Evolutionary conservation across 148 eudicot species (phyloP), one percentile per base, ranked within the genome.

Genomic region (Vaccinium darrowii): DNA sequence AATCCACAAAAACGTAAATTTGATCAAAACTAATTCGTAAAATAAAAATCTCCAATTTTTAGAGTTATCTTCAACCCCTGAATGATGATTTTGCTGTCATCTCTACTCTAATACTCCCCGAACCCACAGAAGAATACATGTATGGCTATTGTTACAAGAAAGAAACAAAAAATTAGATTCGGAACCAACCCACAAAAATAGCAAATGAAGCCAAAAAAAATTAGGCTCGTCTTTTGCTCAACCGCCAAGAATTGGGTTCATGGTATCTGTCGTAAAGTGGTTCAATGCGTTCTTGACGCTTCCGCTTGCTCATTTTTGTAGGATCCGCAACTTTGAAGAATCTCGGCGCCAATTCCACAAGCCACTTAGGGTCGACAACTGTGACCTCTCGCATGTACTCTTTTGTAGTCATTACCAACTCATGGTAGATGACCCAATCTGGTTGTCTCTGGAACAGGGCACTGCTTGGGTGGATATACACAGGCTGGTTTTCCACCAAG

Each of bases 401-500:
- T 73, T 96, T 96, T 5, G 99, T 94, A 0, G 99, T 96, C 99
- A 96, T 96, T 16, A 96, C 98, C 82, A 96, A 83, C 87, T 96
- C 99, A 51, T 96, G 98, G 90, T 96, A 96, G 65, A 96, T 94
- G 16, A 96, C 97, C 99, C 99, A 96, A 58, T 94, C 97, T 11
- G 98, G 98, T 65, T 96, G 99, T 74, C 95, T 91, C 88, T 96
- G 99, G 83, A 96, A 96, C n/a, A 94, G 88, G 60, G 98, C 98
- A 74, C 47, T 43, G 47, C 47, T 43, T 43, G 47, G 47, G 47
- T 43, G 47, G 47, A 43, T 43, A 43, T 43, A 43, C 47, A 43
- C 47, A 43, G 47, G 47, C 47, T 43, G 47, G 47, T 43, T 43
- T 43, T 43, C 47, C 47, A 43, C 47, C 47, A 43, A 43, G 47